These are phyloP conservation scores for Polygonum maritimum DNA, from an alignment of 148 eudicot genomes.

Conservation along the genomic window DNA sequence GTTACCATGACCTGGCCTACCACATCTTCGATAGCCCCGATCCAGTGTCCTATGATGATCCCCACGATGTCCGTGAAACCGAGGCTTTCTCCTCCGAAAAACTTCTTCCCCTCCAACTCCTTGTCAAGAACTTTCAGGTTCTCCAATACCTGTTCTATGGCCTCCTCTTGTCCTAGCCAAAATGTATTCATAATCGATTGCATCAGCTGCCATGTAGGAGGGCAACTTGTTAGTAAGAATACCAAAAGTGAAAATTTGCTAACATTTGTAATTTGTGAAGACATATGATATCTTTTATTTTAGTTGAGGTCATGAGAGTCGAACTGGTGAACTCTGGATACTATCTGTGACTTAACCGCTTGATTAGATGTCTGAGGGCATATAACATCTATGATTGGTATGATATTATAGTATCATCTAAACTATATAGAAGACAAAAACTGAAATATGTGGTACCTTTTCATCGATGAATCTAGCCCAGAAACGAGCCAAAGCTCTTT, in stretches of 20 bases:
- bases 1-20: neutral
- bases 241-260: no score
- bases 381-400: no score
- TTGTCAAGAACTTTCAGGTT: neutral
- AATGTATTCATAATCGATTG: neutral
- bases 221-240: no score
- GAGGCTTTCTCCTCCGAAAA: constrained; percentile 1
- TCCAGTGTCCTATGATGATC: neutral
- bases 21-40: neutral
- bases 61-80: constrained; percentile 8
- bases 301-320: no score
- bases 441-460: constrained; percentile 7
- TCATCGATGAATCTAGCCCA: constrained; percentile 28
- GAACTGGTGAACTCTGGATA: no score
- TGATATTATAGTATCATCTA: no score
- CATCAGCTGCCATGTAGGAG: neutral
- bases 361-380: no score
- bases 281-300: no score
- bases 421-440: neutral
- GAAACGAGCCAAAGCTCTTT: constrained; percentile 18
- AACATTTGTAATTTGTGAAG: no score
- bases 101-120: constrained; percentile 1
- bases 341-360: no score
- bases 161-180: neutral
- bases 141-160: neutral